phyloP scores from a whole-genome alignment of 2,329 filamentous ascomycete genomes.

The Aspergillus tamarii region DNA sequence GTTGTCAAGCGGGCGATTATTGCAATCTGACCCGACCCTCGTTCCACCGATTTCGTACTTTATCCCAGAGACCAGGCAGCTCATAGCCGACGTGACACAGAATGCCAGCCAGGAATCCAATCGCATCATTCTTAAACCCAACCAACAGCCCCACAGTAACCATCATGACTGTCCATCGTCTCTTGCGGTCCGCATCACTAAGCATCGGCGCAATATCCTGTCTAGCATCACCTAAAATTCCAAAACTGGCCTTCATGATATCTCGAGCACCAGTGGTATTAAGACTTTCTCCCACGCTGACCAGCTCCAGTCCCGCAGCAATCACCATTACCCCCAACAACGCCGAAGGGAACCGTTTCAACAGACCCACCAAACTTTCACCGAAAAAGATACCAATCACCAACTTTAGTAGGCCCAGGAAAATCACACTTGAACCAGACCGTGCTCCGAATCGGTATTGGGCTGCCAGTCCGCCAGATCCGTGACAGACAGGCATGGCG shows the following conservation, averaged over 20 bases:
- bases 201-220: slow-evolving; percentile 42
- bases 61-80: slow-evolving; percentile 35
- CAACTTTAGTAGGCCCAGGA: slow-evolving; percentile 77
- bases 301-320: slow-evolving; percentile 84
- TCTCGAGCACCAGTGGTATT: slow-evolving; percentile 72
- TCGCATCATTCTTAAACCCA: slow-evolving; percentile 85
- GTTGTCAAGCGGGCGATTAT: neutral
- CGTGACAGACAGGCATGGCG: slow-evolving; percentile 94
- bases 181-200: slow-evolving; percentile 68
- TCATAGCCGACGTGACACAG: slow-evolving; percentile 73
- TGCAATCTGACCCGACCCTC: slow-evolving; percentile 35
- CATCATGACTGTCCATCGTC: slow-evolving; percentile 88
- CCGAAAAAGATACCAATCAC: slow-evolving; percentile 75
- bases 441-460: slow-evolving; percentile 91
- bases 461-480: slow-evolving; percentile 85
- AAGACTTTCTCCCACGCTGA: slow-evolving; percentile 79
- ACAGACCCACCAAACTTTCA: slow-evolving; percentile 69
- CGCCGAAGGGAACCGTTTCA: slow-evolving; percentile 73
- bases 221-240: slow-evolving; percentile 26
- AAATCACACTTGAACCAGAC: slow-evolving; percentile 79
- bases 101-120: slow-evolving; percentile 83
- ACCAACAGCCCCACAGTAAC: slow-evolving; percentile 80
- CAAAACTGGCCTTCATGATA: slow-evolving; percentile 47
- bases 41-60: slow-evolving; percentile 28
- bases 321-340: slow-evolving; percentile 87